Evolutionary conservation across 305 asterid species (phyloP), one percentile per base, ranked within the genome.

Genomic region (Fraxinus floribunda): DNA sequence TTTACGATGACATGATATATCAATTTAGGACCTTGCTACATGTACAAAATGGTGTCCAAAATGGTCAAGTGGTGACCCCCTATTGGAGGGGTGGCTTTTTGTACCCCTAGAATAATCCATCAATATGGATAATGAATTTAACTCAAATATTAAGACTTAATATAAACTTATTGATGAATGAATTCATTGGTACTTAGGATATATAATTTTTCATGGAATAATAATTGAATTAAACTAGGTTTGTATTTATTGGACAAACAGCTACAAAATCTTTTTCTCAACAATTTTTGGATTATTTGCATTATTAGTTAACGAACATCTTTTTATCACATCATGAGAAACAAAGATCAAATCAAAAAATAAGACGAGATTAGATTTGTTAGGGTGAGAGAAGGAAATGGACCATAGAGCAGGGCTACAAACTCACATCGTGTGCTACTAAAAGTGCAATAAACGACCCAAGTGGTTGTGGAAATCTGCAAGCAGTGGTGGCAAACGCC

Each of bases 381-480:
- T 41, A 82, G 89, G 86, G 57, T 41, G 70, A 18, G 83, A 77
- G 86, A 86, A 80, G 80, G 55, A 80, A 77, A 81, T 75, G 86
- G 87, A 34, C 83, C 86, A 66, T 41, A 49, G 60, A 49, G 60
- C 7, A 15, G 18, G 18, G 60, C 60, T 49, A 55, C 78, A 41
- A 75, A 84, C 84, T 10, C 72, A 49, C 81, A 83, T n/a, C 6
- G 10, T 78, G 86, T 75, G 32, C 75, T 64, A 82, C 71, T 41
- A 84, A 73, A 68, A 85, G 70, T 77, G 83, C 85, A 85, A 22
- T 24, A 78, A 66, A 39, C 80, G 89, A 76, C 90, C 71, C 74
- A 71, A 52, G 44, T 32, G 78, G 83, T 78, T 55, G 74, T 75
- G 70, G 49, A 75, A 64, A 76, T 57, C 16, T 11, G 77, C 76